A percentile compares a stretch with the other conserved stretches of the same genome.
Conservation (phyloP, 768 basidiomycete species). For the Sporobolomyces phaffii region DNA sequence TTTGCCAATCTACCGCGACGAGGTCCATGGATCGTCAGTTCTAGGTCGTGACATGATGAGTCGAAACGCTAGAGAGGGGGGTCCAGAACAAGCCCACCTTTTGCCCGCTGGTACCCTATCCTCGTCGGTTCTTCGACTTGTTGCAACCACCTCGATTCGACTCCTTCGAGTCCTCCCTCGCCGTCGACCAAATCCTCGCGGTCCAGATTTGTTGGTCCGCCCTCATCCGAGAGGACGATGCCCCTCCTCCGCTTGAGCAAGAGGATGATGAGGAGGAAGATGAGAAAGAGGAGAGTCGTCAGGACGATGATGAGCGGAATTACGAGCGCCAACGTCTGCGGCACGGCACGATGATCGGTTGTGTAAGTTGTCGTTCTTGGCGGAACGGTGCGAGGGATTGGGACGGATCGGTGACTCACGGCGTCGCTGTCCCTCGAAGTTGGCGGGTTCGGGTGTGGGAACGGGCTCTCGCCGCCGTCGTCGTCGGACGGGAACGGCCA, state of each 20-base stretch:
- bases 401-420: background rate
- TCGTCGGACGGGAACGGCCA: background rate
- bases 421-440: background rate
- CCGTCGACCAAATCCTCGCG: slow-evolving; percentile 70
- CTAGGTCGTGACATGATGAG: no score
- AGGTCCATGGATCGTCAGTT: background rate
- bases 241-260: slow-evolving; percentile 58
- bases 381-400: background rate
- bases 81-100: no score
- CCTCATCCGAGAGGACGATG: slow-evolving; percentile 73
- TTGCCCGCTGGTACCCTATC: slow-evolving; percentile 72
- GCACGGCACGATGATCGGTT: no score
- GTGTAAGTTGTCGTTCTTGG: background rate
- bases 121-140: slow-evolving; percentile 60
- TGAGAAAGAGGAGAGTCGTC: slow-evolving; percentile 83
- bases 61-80: no score
- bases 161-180: slow-evolving; percentile 85
- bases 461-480: background rate
- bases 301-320: slow-evolving; percentile 90
- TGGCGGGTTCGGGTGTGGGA: background rate
- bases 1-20: slow-evolving; percentile 49
- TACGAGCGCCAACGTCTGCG: slow-evolving; percentile 52
- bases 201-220: slow-evolving; percentile 89
- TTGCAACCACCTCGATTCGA: slow-evolving; percentile 93
- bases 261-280: slow-evolving; percentile 87